Evolutionary conservation across 1,139 yeast genomes (phyloP), one percentile per base, ranked within the genome.

Genomic region (Yamadazyma aaseri): DNA sequence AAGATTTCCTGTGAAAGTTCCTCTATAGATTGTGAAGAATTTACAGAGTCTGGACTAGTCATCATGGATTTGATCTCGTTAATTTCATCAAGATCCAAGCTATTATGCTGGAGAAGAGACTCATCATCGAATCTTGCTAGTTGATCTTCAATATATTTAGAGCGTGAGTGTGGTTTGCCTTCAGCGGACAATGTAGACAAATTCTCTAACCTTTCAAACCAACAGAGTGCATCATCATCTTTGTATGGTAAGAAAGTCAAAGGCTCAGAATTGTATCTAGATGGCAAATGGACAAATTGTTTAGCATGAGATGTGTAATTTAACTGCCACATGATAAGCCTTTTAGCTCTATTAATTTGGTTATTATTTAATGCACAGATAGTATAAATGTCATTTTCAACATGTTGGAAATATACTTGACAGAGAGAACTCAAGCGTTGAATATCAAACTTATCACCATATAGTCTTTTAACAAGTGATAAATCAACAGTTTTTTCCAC

Each of bases 251-350:
- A 31, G 15, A 53, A 49, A 5, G 44, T 30, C 3, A 38, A 27
- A 2, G 26, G 26, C 7, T 18, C 25, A 10, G 38, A 28, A 6
- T 34, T 25, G 17, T 33, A 33, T 2, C 31, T 29, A 1, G 42
- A 33, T 2, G 64, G 58, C 4, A 61, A 28, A 8, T 48, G 32
- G 17, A 65, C 32, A 17, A 31, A 29, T 26, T 53, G 53, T 14
- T 45, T 44, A 12, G 50, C 34, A 40, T 65, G 73, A 20, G 55
- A 46, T 35, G 65, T 65, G 38, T 56, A 55, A 41, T 65, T 57
- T 33, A 70, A 49, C 16, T 52, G 43, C 75, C 75, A 69, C 33
- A 65, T 40, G 13, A 71, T 42, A 12, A 69, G 52, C 29, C 76
- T 45, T 40, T 64, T 65, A 10, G 67, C 67, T 13, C 65, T 48